Evolutionary conservation across 805 yeast species (phyloP).

Genomic region (Cephaloascus albidus): DNA sequence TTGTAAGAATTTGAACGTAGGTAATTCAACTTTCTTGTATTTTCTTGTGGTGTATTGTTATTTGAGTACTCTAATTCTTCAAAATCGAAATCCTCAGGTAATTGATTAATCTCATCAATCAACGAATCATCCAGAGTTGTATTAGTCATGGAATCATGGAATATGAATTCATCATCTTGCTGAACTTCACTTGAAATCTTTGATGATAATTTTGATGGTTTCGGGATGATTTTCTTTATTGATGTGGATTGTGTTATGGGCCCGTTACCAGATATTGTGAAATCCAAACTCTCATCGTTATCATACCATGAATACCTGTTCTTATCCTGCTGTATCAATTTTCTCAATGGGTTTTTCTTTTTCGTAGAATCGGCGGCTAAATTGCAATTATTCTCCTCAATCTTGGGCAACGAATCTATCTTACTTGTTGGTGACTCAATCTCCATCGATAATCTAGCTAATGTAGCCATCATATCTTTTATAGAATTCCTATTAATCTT

Average conservation of each 20-base stretch:
- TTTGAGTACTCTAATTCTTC: constrained; percentile 13
- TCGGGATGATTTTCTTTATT: no score
- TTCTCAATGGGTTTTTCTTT: not conserved
- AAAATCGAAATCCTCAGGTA: constrained; percentile 30
- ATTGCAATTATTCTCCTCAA: no score
- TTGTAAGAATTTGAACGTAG: constrained; percentile 28
- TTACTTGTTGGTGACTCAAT: no score
- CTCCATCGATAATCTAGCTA: constrained; percentile 2
- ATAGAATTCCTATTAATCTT: constrained; percentile 13
- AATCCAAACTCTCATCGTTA: constrained; percentile 14
- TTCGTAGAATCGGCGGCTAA: not conserved
- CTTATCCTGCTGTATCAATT: not conserved
- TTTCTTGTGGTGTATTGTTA: not conserved
- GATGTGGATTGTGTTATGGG: no score
- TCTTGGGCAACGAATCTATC: no score
- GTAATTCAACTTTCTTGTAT: constrained; percentile 9
- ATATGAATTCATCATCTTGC: no score
- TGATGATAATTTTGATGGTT: no score
- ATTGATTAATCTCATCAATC: constrained; percentile 21
- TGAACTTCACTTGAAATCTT: no score
- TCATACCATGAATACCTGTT: constrained; percentile 20
- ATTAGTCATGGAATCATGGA: constrained; percentile 6
- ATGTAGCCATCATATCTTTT: constrained; percentile 20
- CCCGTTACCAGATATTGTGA: constrained; percentile 4
- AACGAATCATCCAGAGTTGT: constrained; percentile 12